These are phyloP conservation scores for Calonectria hongkongensis DNA, from an alignment of 2,329 filamentous ascomycete genomes.

Conservation along the genomic window DNA sequence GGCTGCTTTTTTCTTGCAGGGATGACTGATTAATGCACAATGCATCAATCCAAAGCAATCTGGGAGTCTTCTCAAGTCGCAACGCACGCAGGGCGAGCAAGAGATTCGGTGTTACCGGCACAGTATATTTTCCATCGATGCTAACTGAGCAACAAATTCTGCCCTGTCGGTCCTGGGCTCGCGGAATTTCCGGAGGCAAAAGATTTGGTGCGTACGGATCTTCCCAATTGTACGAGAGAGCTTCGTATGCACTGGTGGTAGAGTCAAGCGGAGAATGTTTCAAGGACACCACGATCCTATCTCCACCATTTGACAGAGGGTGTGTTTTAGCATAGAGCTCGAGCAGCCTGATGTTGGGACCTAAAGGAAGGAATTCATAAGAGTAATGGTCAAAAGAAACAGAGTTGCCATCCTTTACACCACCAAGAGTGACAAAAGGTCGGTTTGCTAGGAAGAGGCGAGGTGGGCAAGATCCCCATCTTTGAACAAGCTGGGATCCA, in stretches of 20 bases:
- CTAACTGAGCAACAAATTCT: background rate
- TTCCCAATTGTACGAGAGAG: constrained; percentile 7
- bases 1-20: background rate
- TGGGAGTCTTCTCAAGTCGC: background rate
- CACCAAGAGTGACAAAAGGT: background rate
- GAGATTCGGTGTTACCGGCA: background rate
- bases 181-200: background rate
- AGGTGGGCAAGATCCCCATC: background rate
- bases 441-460: background rate
- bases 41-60: background rate
- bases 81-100: background rate
- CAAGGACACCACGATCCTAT: background rate
- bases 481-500: too few relatives aligned
- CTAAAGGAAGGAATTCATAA: background rate
- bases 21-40: background rate
- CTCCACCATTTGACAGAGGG: background rate
- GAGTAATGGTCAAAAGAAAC: background rate
- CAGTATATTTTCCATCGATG: background rate
- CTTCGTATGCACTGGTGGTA: background rate
- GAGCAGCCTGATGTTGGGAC: background rate
- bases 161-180: background rate
- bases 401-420: background rate
- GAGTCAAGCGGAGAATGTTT: background rate
- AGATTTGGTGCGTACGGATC: background rate
- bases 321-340: background rate